Evolutionary conservation across 495 filamentous ascomycete genomes (phyloP), one percentile per base, ranked within the genome.

Genomic region (Friedmanniomyces endolithicus): DNA sequence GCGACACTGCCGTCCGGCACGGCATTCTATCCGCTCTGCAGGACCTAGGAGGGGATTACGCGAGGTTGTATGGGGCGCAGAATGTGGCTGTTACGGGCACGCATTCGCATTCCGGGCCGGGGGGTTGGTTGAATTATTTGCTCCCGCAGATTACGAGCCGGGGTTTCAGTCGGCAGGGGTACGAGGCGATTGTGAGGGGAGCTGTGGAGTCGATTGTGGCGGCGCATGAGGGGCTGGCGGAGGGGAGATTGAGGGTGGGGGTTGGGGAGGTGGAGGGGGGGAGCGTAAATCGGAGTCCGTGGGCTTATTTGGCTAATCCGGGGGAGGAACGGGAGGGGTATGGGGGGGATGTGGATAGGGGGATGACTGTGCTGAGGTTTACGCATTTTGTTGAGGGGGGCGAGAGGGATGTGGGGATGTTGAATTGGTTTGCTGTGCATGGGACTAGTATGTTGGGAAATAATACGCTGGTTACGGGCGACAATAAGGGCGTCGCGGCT

Each of bases 401-500:
- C 11, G 37, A 45, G 16, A 87, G 85, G 70, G 83, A 81, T 51
- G 79, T 82, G 48, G 90, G 85, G 33, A 74, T 92, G 2, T 64
- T 98, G 47, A 94, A 87, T 14, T 98, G 89, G 86, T 96, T 95
- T 65, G 84, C 90, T 9, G 87, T 88, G 11, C 90, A 98, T 64
- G 92, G 92, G 12, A 98, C 90, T 0, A 90, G 86, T 7, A 77
- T 96, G 73, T 80, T 89, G 44, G 85, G 86, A 53, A 96, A 98
- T 68, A 96, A 98, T 65, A 95, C 88, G 7, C 71, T 96, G 12
- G 80, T 95, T 43, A 82, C 88, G 3, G 92, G 88, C 11, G 90
- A 98, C 66, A 98, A 98, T 67, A 98, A 98, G 69, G 90, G 90
- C 14, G 88, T 95, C 4, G 92, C 90, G 19, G 90, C 90, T 0